Conservation (phyloP, 352 stramenopile species). For the Phytopythium kandeliae region DNA sequence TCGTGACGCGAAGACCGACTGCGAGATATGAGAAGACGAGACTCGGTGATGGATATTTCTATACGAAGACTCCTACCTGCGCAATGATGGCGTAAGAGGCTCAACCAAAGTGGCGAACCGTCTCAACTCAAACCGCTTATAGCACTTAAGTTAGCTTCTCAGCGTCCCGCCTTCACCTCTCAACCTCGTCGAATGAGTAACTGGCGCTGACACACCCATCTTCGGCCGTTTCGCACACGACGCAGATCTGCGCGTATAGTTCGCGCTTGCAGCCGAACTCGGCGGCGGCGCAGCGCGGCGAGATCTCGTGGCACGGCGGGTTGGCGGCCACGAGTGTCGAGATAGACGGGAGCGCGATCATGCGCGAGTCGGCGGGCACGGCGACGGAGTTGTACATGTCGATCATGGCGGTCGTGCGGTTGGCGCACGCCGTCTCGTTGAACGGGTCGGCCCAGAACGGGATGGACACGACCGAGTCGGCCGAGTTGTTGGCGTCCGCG, state of each 20-base stretch:
- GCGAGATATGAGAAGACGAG: background rate
- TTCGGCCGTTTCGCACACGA: constrained; percentile 14
- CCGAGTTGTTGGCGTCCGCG: constrained; percentile 2
- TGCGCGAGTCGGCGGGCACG: constrained; percentile 14
- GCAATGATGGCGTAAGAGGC: no score
- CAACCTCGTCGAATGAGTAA: constrained; percentile 4
- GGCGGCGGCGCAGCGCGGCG: constrained; percentile 20
- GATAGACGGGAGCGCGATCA: constrained; percentile 33
- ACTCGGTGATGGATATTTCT: no score
- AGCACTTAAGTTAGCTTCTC: no score
- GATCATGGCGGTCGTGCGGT: constrained; percentile 28
- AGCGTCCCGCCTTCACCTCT: background rate
- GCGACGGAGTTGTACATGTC: constrained; percentile 31
- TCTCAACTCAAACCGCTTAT: no score
- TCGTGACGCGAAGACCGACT: background rate
- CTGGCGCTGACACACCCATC: constrained; percentile 13
- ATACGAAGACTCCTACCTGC: no score
- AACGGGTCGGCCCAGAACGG: constrained; percentile 51
- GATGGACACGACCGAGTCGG: constrained; percentile 20
- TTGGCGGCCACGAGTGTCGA: constrained; percentile 26
- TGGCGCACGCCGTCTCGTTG: constrained; percentile 21
- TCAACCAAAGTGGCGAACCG: no score
- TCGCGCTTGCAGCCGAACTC: constrained; percentile 42
- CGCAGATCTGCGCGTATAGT: constrained; percentile 49
- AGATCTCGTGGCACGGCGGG: constrained; percentile 50